Evolutionary conservation across 2,329 filamentous ascomycete genomes (phyloP), one percentile per base, ranked within the genome.

Genomic region (Didymella segeticola): DNA sequence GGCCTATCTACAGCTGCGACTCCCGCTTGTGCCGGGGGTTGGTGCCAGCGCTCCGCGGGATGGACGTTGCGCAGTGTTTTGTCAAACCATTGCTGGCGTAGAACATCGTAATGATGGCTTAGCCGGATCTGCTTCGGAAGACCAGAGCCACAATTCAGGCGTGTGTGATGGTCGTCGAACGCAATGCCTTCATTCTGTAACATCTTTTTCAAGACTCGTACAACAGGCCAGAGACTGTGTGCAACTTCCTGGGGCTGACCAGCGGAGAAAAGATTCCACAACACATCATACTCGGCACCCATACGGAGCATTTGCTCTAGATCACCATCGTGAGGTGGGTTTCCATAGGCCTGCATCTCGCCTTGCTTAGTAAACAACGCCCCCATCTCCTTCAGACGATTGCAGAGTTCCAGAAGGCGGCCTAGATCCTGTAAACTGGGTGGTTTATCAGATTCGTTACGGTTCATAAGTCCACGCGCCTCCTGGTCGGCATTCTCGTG

Each of bases 301-400:
- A 58, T 30, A 14, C 33, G 34, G 2, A 62, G 29, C 60, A 62
- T 54, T 6, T 49, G 33, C 20, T 53, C 37, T 11, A 61, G 48
- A 1, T 61, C 60, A 1, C 17, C 6, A 8, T 45, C 14, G 6
- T 30, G 11, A 1, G n/a, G 22, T 9, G 57, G 60, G 9, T 55
- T 27, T 1, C 57, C 60, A 20, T 55, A 62, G 3, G 55, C 52
- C 2, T 43, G 12, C 19, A 62, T 33, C 19, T 58, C 49, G n/a
- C 57, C 60, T 14, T 29, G 25, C 1, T 25, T 14, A 1, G 43
- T 39, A 23, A 58, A 61, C 2, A 43, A 46, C 15, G 46, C 38
- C 3, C 52, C 55, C 22, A 57, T 39, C 15, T 58, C 47, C 23
- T 61, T 50, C 1, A 62, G 34, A 3, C 48, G 48, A 11, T 48